Base-by-base conservation (phyloP, 768 basidiomycete genomes). In the Auricularia sp. region DNA sequence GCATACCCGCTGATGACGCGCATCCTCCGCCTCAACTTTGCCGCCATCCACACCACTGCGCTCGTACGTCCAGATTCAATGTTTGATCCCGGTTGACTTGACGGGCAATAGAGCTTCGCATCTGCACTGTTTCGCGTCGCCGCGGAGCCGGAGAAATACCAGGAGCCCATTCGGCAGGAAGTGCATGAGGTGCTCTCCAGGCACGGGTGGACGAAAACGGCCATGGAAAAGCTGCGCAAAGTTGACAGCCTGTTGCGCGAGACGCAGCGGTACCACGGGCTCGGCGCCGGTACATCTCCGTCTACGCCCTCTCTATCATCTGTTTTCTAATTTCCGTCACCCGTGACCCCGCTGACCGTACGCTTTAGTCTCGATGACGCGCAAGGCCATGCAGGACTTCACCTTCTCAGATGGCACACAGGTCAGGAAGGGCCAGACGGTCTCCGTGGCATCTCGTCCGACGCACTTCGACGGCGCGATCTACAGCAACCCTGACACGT, bases 381-480 rank as follows among this genome's bases (percentile, higher is more conserved):
- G 70, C 6, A 47, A 44, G 43, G 66, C 67, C 14, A 11, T 71
- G 54, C 61, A 67, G 36, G 60, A 63, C 51, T 54, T 67, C 61
- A 67, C 66, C 3, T 67, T 71, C 44, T 66, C 66, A 1, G 64
- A 71, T 54, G 70, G 70, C 2, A 65, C 66, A 3, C n/a, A 29
- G 36, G 51, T 69, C 34, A 68, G 66, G 23, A 65, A 61, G 21
- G 70, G 70, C 18, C 64, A 62, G 3, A 81, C 70, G 21, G 23
- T 77, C 29, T 61, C 65, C 18, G 69, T 65, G 1, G 67, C 70
- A 1, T 42, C 64, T 4, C 23, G 39, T 3, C 36, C 66, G 3
- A 68, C 67, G 36, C 70, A 71, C 62, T 62, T 12, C n/a, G 68
- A 71, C 53, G 63, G 60, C 16, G 42, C 61, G 16, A 53, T 62